Evolutionary conservation across 2,329 filamentous ascomycete species (phyloP).

Genomic region (Stylonectria norvegica): DNA sequence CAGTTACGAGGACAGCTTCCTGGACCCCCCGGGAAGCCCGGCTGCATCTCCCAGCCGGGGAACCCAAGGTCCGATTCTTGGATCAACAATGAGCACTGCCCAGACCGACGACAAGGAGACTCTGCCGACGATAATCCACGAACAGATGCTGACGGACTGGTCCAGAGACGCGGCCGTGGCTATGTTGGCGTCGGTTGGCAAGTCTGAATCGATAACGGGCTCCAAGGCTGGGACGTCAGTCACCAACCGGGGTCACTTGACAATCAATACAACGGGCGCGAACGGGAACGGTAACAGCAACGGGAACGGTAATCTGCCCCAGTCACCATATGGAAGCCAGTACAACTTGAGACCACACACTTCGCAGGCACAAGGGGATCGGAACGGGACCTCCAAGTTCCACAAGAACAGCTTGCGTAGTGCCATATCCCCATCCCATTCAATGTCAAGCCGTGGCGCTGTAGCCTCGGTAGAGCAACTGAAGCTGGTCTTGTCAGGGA

Average conservation of each 20-base stretch:
- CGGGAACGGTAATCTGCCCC: slow-evolving; percentile 34
- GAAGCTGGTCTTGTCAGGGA: slow-evolving; percentile 58
- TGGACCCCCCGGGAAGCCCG: slow-evolving; percentile 67
- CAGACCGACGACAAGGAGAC: slow-evolving; percentile 44
- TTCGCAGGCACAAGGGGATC: slow-evolving; percentile 34
- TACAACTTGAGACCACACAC: slow-evolving; percentile 50
- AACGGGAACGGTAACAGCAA: slow-evolving; percentile 34
- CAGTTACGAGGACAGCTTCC: slow-evolving; percentile 61
- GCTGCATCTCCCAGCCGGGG: slow-evolving; percentile 64
- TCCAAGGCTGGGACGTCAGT: slow-evolving; percentile 63
- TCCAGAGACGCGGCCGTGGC: slow-evolving; percentile 70
- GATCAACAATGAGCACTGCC: slow-evolving; percentile 42
- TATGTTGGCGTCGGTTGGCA: slow-evolving; percentile 64
- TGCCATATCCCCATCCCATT: slow-evolving; percentile 43
- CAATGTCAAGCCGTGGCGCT: slow-evolving; percentile 44
- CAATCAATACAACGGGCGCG: slow-evolving; percentile 47
- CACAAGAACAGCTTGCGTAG: slow-evolving; percentile 56
- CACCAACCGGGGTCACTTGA: slow-evolving; percentile 52
- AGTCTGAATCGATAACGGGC: slow-evolving; percentile 70
- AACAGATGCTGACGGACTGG: slow-evolving; percentile 79
- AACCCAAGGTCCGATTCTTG: slow-evolving; percentile 60
- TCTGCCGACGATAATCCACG: slow-evolving; percentile 64
- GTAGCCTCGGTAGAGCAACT: slow-evolving; percentile 63
- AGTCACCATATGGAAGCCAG: slow-evolving; percentile 49
- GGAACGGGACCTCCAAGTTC: slow-evolving; percentile 38